These are phyloP conservation scores for Cornus suecica DNA, from an alignment of 148 eudicot species.

Conservation along the genomic window DNA sequence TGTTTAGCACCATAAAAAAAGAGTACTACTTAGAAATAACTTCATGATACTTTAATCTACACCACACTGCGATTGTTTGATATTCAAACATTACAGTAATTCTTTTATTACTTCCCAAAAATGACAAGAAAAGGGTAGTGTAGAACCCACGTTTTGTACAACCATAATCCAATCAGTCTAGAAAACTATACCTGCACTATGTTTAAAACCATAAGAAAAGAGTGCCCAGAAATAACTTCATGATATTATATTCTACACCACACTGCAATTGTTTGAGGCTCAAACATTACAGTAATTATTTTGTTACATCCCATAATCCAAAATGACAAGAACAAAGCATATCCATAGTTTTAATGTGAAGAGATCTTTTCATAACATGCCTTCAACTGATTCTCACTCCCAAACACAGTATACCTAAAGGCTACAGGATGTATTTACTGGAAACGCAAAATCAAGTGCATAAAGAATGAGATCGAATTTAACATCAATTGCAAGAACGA, in stretches of 20 bases:
- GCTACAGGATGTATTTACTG: not conserved
- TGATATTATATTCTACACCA: too few relatives aligned
- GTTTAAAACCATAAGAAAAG: too few relatives aligned
- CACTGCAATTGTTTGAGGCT: too few relatives aligned
- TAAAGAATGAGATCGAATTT: not conserved
- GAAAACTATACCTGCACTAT: too few relatives aligned
- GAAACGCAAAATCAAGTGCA: not conserved
- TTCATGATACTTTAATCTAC: not conserved
- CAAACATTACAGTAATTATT: too few relatives aligned
- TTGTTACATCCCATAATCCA: too few relatives aligned
- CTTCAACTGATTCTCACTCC: not conserved
- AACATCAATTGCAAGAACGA: slow-evolving; percentile 2
- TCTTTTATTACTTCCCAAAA: not conserved
- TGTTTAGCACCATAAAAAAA: not conserved
- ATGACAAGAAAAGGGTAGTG: too few relatives aligned
- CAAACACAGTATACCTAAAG: not conserved
- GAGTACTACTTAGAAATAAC: not conserved
- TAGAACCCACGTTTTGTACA: too few relatives aligned
- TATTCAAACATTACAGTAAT: not conserved
- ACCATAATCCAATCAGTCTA: too few relatives aligned
- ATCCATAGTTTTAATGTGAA: not conserved
- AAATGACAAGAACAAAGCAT: too few relatives aligned
- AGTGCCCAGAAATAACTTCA: too few relatives aligned
- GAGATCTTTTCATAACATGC: not conserved
- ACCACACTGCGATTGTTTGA: not conserved